Evolutionary conservation across 2,329 filamentous ascomycete species (phyloP).

Genomic region (Didymella sp.): DNA sequence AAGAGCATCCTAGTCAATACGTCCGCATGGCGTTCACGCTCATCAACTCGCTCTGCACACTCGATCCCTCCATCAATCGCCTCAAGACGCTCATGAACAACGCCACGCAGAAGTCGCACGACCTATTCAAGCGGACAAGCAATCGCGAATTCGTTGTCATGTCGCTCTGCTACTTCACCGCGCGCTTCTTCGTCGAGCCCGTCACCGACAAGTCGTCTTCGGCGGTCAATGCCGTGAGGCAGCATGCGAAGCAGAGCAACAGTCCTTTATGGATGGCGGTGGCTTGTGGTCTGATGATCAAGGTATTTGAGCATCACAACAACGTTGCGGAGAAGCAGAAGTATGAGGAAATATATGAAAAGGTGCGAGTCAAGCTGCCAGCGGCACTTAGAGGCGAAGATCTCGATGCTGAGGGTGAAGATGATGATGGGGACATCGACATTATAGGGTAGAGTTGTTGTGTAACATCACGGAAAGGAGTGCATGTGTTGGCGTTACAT

Average conservation of each 20-base stretch:
- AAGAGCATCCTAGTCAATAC: conserved; percentile 73
- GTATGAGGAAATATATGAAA: conserved; percentile 31
- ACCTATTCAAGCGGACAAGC: conserved; percentile 69
- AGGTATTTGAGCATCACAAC: conserved; percentile 39
- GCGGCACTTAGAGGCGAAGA: conserved; percentile 30
- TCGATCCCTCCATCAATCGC: conserved; percentile 71
- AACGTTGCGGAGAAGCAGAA: conserved; percentile 34
- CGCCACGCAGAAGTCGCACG: conserved; percentile 62
- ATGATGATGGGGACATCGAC: conserved; percentile 21
- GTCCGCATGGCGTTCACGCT: conserved; percentile 81
- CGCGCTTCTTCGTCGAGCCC: conserved; percentile 80
- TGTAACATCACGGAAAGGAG: not conserved
- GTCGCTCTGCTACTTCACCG: conserved; percentile 83
- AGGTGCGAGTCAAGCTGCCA: conserved; percentile 35
- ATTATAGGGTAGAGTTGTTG: not conserved
- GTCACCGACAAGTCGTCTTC: conserved; percentile 68
- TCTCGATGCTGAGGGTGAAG: conserved; percentile 34
- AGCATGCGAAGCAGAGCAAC: conserved; percentile 32
- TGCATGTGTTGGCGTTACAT: conserved; percentile 16
- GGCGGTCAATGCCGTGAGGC: conserved; percentile 49
- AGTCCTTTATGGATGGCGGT: conserved; percentile 43
- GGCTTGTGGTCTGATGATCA: conserved; percentile 40
- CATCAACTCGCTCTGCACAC: conserved; percentile 69
- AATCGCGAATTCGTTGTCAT: conserved; percentile 86
- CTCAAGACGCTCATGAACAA: conserved; percentile 79